A percentile compares a stretch with the other conserved stretches of the same genome.
These are phyloP conservation scores for Leptodontidium sp. DNA, from an alignment of 2,329 filamentous ascomycete genomes.

Conservation along the genomic window DNA sequence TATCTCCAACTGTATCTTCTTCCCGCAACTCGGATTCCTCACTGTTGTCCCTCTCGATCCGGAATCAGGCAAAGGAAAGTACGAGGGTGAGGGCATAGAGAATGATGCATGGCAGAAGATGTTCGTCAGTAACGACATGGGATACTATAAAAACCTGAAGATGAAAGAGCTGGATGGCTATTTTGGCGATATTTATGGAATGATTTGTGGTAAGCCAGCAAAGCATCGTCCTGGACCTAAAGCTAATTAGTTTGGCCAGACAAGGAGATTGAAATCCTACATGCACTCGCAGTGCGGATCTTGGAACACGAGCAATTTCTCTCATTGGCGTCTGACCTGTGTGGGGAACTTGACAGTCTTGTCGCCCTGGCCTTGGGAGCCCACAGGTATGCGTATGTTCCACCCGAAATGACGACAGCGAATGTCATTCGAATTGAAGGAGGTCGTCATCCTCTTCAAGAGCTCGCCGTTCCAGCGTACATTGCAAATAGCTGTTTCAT, in stretches of 20 bases:
- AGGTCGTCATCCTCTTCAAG: constrained; percentile 89
- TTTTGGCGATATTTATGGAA: constrained; percentile 84
- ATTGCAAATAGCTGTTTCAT: constrained; percentile 84
- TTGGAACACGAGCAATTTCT: constrained; percentile 74
- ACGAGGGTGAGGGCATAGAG: constrained; percentile 64
- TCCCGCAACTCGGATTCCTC: constrained; percentile 91
- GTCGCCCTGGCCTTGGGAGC: constrained; percentile 83
- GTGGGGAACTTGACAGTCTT: constrained; percentile 87
- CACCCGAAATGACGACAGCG: constrained; percentile 72
- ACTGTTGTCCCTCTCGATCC: constrained; percentile 74
- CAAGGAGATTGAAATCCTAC: constrained; percentile 87
- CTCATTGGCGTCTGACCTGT: constrained; percentile 75
- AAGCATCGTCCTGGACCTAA: background rate
- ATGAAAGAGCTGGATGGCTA: constrained; percentile 84
- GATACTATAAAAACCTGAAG: constrained; percentile 86
- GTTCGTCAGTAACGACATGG: constrained; percentile 74
- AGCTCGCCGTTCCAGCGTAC: constrained; percentile 80
- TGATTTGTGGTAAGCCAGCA: constrained; percentile 75
- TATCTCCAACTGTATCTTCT: constrained; percentile 81
- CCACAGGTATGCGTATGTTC: constrained; percentile 72
- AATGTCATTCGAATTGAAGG: constrained; percentile 77
- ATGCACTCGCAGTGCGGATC: constrained; percentile 75
- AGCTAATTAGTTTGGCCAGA: constrained; percentile 57
- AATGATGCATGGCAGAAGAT: constrained; percentile 77
- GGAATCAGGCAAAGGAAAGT: constrained; percentile 65